Conservation (phyloP, 176 grass and related monocot genomes). For the Miscanthus lutarioriparius region DNA sequence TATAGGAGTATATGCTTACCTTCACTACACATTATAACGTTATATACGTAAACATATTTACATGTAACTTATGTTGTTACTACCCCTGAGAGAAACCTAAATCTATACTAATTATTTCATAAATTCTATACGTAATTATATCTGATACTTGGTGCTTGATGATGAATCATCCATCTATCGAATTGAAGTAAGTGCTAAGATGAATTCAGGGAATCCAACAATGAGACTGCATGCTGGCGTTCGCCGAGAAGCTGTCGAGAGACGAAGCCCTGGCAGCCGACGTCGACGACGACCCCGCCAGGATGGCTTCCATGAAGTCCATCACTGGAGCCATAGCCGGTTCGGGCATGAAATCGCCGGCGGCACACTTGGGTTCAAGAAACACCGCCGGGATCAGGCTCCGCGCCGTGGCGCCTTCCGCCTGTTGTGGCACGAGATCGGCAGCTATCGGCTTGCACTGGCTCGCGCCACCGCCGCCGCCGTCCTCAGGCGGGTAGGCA, state of each 20-base stretch:
- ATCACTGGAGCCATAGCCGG: conserved; percentile 36
- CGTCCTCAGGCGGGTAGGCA: background rate
- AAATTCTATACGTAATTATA: background rate
- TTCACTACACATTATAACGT: background rate
- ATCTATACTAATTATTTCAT: conserved; percentile 31
- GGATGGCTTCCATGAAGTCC: conserved; percentile 77
- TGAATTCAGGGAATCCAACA: conserved; percentile 55
- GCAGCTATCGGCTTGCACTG: conserved; percentile 19
- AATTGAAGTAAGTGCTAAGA: background rate
- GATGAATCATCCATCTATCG: conserved; percentile 10
- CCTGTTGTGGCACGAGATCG: background rate
- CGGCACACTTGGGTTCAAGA: conserved; percentile 30
- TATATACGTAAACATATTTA: conserved; percentile 40
- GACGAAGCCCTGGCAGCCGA: conserved; percentile 49
- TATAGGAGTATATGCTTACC: conserved; percentile 22
- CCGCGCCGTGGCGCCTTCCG: background rate
- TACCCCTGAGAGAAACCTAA: conserved; percentile 5
- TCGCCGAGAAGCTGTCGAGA: conserved; percentile 46
- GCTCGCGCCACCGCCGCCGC: background rate
- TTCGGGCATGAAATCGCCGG: conserved; percentile 30
- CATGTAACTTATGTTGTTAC: conserved; percentile 27
- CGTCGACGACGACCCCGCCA: conserved; percentile 64
- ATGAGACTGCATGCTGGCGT: conserved; percentile 45
- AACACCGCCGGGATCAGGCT: conserved; percentile 40
- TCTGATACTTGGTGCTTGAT: conserved; percentile 17